Percentiles rank a stretch among this genome's conserved stretches.
Evolutionary conservation across 495 filamentous ascomycete genomes (phyloP).

Genomic region (Penicillium verhagenii): DNA sequence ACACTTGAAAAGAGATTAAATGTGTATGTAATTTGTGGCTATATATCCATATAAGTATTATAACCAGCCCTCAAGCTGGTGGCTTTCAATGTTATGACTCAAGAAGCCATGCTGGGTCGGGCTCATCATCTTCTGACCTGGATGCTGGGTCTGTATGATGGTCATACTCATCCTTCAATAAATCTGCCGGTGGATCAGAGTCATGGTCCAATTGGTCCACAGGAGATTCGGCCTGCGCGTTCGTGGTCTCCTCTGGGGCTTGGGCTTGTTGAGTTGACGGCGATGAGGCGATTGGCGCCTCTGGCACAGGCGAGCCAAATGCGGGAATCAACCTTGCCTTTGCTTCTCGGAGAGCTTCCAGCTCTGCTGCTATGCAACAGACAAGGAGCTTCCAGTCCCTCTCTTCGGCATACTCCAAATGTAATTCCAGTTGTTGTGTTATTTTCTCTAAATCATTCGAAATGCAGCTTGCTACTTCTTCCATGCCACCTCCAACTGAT

Average conservation of each 20-base stretch:
- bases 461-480: conserved; percentile 35
- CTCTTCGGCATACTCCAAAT: conserved; percentile 41
- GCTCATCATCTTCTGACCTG: conserved; percentile 48
- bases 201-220: conserved; percentile 27
- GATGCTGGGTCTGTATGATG: conserved; percentile 23
- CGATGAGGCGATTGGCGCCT: conserved; percentile 6
- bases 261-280: not conserved
- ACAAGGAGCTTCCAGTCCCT: conserved; percentile 85
- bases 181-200: conserved; percentile 40
- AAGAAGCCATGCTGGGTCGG: conserved; percentile 47
- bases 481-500: conserved; percentile 15
- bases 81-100: too few species aligned
- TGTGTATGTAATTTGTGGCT: not conserved
- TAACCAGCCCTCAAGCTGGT: too few species aligned
- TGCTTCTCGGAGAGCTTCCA: conserved; percentile 77
- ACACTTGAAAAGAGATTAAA: not conserved
- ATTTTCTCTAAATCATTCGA: conserved; percentile 44
- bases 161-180: conserved; percentile 33
- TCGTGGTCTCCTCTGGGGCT: conserved; percentile 7
- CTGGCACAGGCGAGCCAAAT: conserved; percentile 18
- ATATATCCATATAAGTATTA: not conserved
- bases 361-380: conserved; percentile 83
- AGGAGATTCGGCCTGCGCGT: not conserved
- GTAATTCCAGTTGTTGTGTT: conserved; percentile 35
- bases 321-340: conserved; percentile 58